Evolutionary conservation across 495 filamentous ascomycete species (phyloP), one percentile per base, ranked within the genome.

Genomic region (Trichoderma reesei): DNA sequence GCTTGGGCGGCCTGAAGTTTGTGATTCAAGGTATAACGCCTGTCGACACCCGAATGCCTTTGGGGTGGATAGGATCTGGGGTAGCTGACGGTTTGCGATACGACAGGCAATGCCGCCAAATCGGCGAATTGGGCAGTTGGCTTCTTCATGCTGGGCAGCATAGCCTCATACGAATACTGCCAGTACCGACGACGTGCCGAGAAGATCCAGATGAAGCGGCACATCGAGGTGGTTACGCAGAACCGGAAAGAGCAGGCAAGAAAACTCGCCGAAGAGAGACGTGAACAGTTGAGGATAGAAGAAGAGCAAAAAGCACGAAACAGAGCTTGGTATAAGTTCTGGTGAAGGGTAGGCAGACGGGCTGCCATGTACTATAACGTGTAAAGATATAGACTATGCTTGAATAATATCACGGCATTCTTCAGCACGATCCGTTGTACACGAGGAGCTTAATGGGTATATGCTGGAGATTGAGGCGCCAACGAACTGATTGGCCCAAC

Each of bases 61-160:
- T 16, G 11, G 26, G 14, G 3, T 31, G 41, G 16, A 34, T 42
- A 65, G 33, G 51, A 67, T 60, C 41, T 64, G 69, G 69, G 51
- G 67, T 61, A 65, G 18, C 18, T 18, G 44, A 38, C 59, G 8
- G 10, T 61, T 76, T 11, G 68, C 78, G 8, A 70, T 86, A 61
- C 76, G 76, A 1, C 80, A 72, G 68, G 87, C 59, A 61, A 39
- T 56, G 51, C 51, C 16, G 16, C 59, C 7, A 61, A 61, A 61
- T 38, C 89, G 5, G 87, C 85, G 37, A 92, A 92, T 71, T 96
- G 90, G 89, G 91, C 91, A 1, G 89, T 91, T 13, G 88, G 86
- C n/a, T 75, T 82, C 11, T 94, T 92, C 68, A 78, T 83, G 11
- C 68, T 86, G 51, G 80, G 76, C 13, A 86, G 88, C 3, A 72